Evolutionary conservation across 202 grass and related monocot genomes (phyloP).

Genomic region (Hordeum pubiflorum): DNA sequence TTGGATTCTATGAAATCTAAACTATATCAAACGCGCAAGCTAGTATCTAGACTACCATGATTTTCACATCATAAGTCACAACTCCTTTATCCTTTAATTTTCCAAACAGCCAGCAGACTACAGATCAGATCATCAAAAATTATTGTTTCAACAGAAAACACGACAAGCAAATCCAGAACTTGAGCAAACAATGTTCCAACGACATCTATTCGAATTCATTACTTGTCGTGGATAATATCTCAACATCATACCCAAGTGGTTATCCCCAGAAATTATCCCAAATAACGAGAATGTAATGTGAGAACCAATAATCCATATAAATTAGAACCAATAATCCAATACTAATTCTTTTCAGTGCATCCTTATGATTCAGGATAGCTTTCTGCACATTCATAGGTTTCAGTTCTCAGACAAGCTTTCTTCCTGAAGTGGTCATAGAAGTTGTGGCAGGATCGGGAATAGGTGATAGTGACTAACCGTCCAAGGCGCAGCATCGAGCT

Average conservation of each 20-base stretch:
- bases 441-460: not conserved
- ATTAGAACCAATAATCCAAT: constrained; percentile 2
- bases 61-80: constrained; percentile 1
- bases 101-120: not conserved
- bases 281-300: not conserved
- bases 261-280: not conserved
- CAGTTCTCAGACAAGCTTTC: not conserved
- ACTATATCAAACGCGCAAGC: not conserved
- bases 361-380: not conserved
- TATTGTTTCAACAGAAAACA: not conserved
- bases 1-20: not conserved
- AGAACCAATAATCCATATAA: not conserved
- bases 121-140: not conserved
- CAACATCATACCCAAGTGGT: not conserved
- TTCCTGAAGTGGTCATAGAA: constrained; percentile 13
- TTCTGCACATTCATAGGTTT: constrained; percentile 7
- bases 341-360: not conserved
- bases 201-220: not conserved
- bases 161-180: not conserved
- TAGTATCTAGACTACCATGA: not conserved
- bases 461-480: constrained; percentile 44
- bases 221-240: not conserved
- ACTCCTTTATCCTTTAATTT: not conserved
- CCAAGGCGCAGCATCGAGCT: constrained; percentile 65
- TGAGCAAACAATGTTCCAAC: not conserved